Evolutionary conservation across 1,139 yeast genomes (phyloP), one percentile per base, ranked within the genome.

Genomic region (Kazachstania sp.): DNA sequence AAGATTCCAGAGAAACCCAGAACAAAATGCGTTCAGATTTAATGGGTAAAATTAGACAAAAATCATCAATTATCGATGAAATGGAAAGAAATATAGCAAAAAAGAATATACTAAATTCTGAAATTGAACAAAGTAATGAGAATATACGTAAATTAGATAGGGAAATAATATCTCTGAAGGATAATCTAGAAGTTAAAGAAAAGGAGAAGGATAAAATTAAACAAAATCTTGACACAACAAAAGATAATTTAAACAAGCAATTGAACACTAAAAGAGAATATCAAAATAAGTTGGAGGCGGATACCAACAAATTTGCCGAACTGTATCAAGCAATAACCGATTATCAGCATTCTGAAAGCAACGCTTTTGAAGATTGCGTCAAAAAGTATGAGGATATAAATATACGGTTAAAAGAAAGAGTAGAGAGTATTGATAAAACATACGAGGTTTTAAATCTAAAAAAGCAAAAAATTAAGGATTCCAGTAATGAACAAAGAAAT

Each of bases 21-120:
- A 75, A 75, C 31, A 71, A 71, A 42, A 81, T 76, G 41, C 55
- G 76, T 28, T 69, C 73, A n/a, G 68, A 71, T 19, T 57, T 82
- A 31, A 80, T 83, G 44, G 73, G 67, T 41, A 64, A 67, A 30
- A 67, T 83, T 8, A 79, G 81, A 51, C 88, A 83, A 55, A 74
- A 75, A 49, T 74, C 72, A 53, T 65, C 82, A 26, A 64, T 64
- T 3, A 75, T 86, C 9, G 76, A 79, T 53, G 75, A 77, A 48
- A 65, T 81, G 44, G 85, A 81, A 54, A 71, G 69, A 43, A 64
- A 77, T 1, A 63, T 77, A 15, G 61, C 74, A 39, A 81, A 79
- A 47, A 66, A 58, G 30, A 61, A 61, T 23, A 67, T 60, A 50
- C 62, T 70, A 50, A 63, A 60, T 45, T 65, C 64, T 23, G 65